Evolutionary conservation across 768 basidiomycete genomes (phyloP).

Genomic region (Pulveroboletus ravenelii): DNA sequence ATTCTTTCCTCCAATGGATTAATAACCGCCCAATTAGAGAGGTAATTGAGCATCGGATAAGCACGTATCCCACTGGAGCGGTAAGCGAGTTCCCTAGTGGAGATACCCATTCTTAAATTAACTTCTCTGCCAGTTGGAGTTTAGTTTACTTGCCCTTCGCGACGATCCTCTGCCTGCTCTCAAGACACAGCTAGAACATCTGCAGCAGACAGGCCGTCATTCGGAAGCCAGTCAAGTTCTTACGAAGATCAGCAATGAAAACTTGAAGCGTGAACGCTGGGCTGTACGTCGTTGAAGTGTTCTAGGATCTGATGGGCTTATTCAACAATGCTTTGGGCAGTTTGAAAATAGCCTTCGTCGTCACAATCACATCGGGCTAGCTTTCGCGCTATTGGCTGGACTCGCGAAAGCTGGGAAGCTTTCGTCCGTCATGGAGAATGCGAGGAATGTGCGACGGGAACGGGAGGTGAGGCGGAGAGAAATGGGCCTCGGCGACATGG

Average conservation of each 20-base stretch:
- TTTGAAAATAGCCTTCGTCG: conserved; percentile 84
- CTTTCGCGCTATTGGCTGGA: conserved; percentile 66
- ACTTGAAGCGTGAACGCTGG: conserved; percentile 75
- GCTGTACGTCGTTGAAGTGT: conserved; percentile 49
- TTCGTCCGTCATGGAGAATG: conserved; percentile 43
- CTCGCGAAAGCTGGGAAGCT: conserved; percentile 70
- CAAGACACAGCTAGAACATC: conserved; percentile 49
- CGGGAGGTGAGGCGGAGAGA: conserved; percentile 38
- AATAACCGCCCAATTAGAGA: conserved; percentile 44
- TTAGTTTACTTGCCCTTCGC: conserved; percentile 85
- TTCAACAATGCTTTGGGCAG: conserved; percentile 35
- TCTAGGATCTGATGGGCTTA: not conserved
- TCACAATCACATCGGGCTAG: conserved; percentile 83
- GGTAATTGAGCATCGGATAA: conserved; percentile 84
- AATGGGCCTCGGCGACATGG: conserved; percentile 39
- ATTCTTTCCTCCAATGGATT: conserved; percentile 12
- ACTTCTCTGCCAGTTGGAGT: conserved; percentile 62
- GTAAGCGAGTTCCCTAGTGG: conserved; percentile 43
- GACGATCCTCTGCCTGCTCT: conserved; percentile 75
- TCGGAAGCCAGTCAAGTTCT: conserved; percentile 49
- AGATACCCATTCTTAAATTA: conserved; percentile 1
- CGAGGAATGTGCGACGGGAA: conserved; percentile 41
- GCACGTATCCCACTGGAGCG: conserved; percentile 83
- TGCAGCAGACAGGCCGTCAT: conserved; percentile 40
- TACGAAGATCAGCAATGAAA: conserved; percentile 59